Conservation (phyloP, 2,329 filamentous ascomycete species). For the Epichloe festucae region DNA sequence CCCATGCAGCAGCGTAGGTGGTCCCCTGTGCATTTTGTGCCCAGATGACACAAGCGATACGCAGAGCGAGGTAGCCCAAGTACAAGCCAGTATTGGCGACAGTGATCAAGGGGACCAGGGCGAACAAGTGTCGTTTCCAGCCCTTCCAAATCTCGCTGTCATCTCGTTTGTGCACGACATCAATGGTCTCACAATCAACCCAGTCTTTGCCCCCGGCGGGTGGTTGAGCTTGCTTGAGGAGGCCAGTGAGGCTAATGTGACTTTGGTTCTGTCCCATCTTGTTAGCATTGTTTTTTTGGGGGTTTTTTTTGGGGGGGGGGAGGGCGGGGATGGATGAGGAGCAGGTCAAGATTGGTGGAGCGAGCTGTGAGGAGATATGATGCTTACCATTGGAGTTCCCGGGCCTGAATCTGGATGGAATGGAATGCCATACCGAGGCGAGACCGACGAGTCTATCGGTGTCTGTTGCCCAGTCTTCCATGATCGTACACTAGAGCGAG, state of each 20-base stretch:
- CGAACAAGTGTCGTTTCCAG: slow-evolving; percentile 28
- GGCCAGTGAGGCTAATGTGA: slow-evolving; percentile 26
- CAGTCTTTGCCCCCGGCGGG: slow-evolving; percentile 21
- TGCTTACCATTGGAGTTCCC: slow-evolving; percentile 9
- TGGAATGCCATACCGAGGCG: slow-evolving; percentile 6
- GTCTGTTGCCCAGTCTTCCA: slow-evolving; percentile 11
- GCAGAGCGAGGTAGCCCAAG: slow-evolving; percentile 35
- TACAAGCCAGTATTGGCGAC: slow-evolving; percentile 29
- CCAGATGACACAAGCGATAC: slow-evolving; percentile 37
- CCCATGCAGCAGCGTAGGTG: slow-evolving; percentile 38
- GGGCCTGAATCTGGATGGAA: slow-evolving; percentile 7
- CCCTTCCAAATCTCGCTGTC: slow-evolving; percentile 31
- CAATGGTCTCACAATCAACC: slow-evolving; percentile 20
- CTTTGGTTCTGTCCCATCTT: slow-evolving; percentile 24
- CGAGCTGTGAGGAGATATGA: neutral
- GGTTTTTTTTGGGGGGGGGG: no score
- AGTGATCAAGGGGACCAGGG: slow-evolving; percentile 25
- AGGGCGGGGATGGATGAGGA: neutral
- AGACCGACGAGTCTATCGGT: slow-evolving; percentile 5
- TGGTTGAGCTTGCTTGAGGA: slow-evolving; percentile 21
- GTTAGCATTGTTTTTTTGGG: slow-evolving; percentile 1
- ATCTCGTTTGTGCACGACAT: slow-evolving; percentile 28
- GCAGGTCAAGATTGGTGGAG: neutral
- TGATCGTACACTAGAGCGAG: slow-evolving; percentile 12
- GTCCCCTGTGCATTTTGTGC: slow-evolving; percentile 30